Evolutionary conservation across 164 flowering plant species (phyloP), one percentile per base, ranked within the genome.

Genomic region (Pachysandra terminalis): DNA sequence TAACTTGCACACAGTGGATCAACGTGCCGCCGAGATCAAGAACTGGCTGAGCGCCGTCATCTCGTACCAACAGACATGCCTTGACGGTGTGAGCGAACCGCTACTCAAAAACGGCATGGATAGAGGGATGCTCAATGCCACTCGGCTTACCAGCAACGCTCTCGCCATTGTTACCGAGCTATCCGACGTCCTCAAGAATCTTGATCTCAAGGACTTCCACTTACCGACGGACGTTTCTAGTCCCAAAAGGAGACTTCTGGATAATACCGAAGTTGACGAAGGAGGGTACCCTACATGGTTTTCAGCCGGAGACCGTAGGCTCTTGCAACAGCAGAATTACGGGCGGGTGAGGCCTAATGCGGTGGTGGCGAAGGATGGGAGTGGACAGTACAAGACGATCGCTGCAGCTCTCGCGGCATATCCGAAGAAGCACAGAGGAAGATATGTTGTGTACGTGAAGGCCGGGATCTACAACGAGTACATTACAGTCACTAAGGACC

Each of bases 401-500:
- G 23, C 28, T 5, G 86, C 55, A 7, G 90, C 90, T 17, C 78
- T 86, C 22, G 76, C 66, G 1, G 85, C 87, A 3, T 83, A 83
- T 68, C 87, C 85, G 0, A 78, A 80, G 69, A 68, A 68, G 67
- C 25, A 25, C 14, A 59, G 19, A 12, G 84, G 87, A n/a, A 74
- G 87, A 54, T 81, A 66, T 15, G 58, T 80, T 8, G 81, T 88
- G 24, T 81, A 84, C 35, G 84, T 86, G 19, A 88, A 86, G 67
- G 87, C 87, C 0, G 89, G 93, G 15, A 19, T 83, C 55, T 88
- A 88, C 56, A 28, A 80, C 9, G 93, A 88, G 77, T 41, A 81
- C 5, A 58, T 88, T 2, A 63, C 51, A 0, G 75, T 88, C 21
- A 67, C 73, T 0, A 79, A 82, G 69, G 66, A 75, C 0, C 63